Percentiles rank a stretch among this genome's conserved stretches.
Conservation (phyloP, 2,329 filamentous ascomycete genomes). For the Sclerotinia glacialis region DNA sequence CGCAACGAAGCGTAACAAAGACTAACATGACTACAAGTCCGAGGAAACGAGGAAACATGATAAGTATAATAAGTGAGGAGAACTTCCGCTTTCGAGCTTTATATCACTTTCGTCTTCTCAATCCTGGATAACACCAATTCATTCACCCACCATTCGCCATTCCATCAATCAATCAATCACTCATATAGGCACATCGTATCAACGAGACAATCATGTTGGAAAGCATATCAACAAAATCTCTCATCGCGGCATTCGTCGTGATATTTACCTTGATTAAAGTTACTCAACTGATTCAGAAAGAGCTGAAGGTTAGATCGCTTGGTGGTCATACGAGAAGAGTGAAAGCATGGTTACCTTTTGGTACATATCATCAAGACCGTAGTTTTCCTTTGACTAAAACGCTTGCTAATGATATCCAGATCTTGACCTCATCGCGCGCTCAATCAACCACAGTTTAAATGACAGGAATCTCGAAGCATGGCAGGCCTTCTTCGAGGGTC, state of each 20-base stretch:
- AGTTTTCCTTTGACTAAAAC: neutral
- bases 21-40: neutral
- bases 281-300: constrained; percentile 43
- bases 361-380: constrained; percentile 38
- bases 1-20: neutral
- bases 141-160: neutral
- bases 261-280: constrained; percentile 36
- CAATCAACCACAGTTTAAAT: constrained; percentile 19
- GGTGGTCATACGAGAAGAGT: constrained; percentile 45
- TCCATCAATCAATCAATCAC: too few species aligned
- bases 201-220: constrained; percentile 30
- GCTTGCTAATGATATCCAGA: constrained; percentile 45
- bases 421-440: constrained; percentile 55
- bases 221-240: constrained; percentile 46
- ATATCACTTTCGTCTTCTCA: neutral
- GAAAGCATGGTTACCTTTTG: constrained; percentile 45
- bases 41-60: neutral
- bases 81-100: neutral
- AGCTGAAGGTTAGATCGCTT: constrained; percentile 47
- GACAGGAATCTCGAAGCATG: constrained; percentile 63
- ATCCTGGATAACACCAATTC: neutral
- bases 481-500: constrained; percentile 45
- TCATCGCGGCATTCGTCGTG: constrained; percentile 24
- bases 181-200: neutral
- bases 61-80: neutral